Conservation (phyloP, 169 alveolate genomes). For the Plasmodium berghei region DNA sequence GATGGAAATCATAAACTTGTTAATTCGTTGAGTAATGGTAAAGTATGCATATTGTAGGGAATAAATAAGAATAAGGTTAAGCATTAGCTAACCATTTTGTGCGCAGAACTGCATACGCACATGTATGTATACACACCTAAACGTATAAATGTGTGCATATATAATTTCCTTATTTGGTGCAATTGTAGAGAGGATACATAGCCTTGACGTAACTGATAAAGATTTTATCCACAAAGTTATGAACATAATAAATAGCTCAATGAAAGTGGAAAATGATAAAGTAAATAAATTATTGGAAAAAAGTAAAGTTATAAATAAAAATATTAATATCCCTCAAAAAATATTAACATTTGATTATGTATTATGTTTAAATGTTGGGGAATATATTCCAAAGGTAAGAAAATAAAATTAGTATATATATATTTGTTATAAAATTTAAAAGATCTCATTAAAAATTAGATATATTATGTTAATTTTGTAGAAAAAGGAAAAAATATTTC, state of each 20-base stretch:
- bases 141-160: no score
- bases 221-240: slow-evolving; percentile 28
- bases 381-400: slow-evolving; percentile 61
- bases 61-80: not conserved
- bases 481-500: slow-evolving; percentile 56
- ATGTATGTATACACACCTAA: not conserved
- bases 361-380: slow-evolving; percentile 64
- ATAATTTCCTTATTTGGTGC: no score
- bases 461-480: slow-evolving; percentile 1
- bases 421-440: not conserved
- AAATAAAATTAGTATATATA: not conserved
- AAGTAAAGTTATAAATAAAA: slow-evolving; percentile 11
- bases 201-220: slow-evolving; percentile 52
- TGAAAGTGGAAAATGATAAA: slow-evolving; percentile 12
- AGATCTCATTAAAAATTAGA: not conserved
- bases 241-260: slow-evolving; percentile 3
- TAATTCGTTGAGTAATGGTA: slow-evolving; percentile 44
- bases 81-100: no score
- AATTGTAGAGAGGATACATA: slow-evolving; percentile 20
- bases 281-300: not conserved
- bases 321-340: not conserved
- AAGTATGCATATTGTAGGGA: not conserved
- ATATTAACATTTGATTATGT: slow-evolving; percentile 49
- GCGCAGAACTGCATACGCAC: not conserved
- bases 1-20: slow-evolving; percentile 69